Base-by-base conservation (phyloP, 2,329 filamentous ascomycete genomes). In the Cordyceps cateniannulata region DNA sequence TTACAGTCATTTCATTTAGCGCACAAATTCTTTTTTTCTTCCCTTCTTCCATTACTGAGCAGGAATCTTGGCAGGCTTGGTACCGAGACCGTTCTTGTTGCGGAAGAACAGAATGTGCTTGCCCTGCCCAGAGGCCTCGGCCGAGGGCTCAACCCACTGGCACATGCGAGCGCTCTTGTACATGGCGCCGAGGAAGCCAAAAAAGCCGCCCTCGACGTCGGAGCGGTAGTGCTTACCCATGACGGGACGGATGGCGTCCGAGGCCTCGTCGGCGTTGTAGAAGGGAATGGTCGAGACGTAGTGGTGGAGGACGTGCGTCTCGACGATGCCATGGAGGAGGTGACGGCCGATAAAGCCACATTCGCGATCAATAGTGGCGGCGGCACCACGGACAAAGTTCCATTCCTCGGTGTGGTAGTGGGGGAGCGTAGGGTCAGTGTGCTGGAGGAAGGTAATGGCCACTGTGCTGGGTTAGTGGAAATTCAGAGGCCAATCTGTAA, bases 221-320 rank as follows among this genome's bases (percentile, higher is more conserved):
- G 89, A 80, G 66, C 93, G 91, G 81, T 99, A 99, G 83, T 99
- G 95, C 70, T 83, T 81, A 75, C 95, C 95, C 93, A 99, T 97
- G 75, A 99, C 81, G 63, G 85, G 85, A 83, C 93, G 92, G 83
- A 98, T 96, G 70, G 93, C 93, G 69, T 97, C 93, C 69, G 87
- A 89, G 62, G 93, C 93, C 79, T 97, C 93, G 68, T 96, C 92
- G 71, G 93, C 93, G 75, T 97, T 84, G 80, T 98, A 98, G 80
- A 97, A 97, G 65, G 93, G 93, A 67, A 98, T 98, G 71, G 86
- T 91, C 77, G 89, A 93, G 74, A 98, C 86, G 77, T 96, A 98
- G 84, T 98, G 93, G 82, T 98, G 93, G 63, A 96, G 89, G 63
- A 98, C 93, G 78, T 98, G 93, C 53, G 93, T 97, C 82, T 97